Conservation (phyloP, 1,284 basidiomycete species). For the Wolfiporia cocos region DNA sequence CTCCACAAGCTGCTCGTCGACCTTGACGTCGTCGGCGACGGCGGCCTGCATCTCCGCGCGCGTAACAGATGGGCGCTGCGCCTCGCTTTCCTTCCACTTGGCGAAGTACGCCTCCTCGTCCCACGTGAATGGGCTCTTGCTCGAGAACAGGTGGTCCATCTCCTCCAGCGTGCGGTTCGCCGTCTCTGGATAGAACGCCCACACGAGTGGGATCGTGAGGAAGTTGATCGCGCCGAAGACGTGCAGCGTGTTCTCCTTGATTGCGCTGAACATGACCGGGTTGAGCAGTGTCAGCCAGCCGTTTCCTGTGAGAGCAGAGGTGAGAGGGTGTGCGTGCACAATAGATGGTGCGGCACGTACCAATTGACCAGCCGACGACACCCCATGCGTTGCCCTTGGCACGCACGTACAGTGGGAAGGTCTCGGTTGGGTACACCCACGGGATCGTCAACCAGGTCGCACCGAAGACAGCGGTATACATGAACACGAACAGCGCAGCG, state of each 20-base stretch:
- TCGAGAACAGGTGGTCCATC: constrained; percentile 42
- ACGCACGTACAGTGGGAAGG: constrained; percentile 60
- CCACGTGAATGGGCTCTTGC: constrained; percentile 40
- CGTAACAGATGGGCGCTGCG: neutral
- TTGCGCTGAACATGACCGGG: constrained; percentile 30
- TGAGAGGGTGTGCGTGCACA: too few species aligned
- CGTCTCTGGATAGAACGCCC: constrained; percentile 47
- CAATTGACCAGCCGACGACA: constrained; percentile 45
- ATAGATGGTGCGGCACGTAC: constrained; percentile 29
- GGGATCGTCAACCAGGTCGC: constrained; percentile 58
- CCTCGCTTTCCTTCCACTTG: constrained; percentile 22
- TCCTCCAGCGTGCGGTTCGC: constrained; percentile 48
- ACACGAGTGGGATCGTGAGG: constrained; percentile 40
- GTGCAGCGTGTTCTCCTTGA: constrained; percentile 35
- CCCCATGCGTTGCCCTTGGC: constrained; percentile 52
- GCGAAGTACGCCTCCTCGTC: constrained; percentile 34
- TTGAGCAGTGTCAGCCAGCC: constrained; percentile 30
- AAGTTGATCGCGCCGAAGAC: constrained; percentile 44
- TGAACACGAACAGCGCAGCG: constrained; percentile 42
- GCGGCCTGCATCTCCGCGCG: neutral
- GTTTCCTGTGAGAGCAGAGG: constrained; percentile 10
- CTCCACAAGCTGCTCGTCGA: constrained; percentile 4
- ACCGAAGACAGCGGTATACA: constrained; percentile 41
- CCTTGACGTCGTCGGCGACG: constrained; percentile 4
- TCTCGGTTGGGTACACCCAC: constrained; percentile 38